A percentile compares a stretch with the other conserved stretches of the same genome.
These are phyloP conservation scores for Tetrastigma voinierianum DNA, from an alignment of 164 flowering plant species.

Conservation along the genomic window DNA sequence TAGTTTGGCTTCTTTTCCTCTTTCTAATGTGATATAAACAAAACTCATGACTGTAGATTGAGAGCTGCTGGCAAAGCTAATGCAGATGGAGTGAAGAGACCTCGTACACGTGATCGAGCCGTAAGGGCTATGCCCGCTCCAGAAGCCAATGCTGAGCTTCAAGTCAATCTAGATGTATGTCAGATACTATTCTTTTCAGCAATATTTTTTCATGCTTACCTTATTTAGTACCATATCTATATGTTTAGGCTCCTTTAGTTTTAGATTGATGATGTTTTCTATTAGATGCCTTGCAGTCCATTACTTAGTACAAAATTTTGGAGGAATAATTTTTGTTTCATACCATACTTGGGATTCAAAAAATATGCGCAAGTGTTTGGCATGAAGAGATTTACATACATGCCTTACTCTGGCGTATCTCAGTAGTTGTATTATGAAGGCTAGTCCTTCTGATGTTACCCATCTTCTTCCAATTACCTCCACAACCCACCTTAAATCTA, in stretches of 20 bases:
- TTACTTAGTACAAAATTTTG: too few relatives aligned
- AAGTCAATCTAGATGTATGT: conserved; percentile 83
- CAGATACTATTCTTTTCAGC: conserved; percentile 17
- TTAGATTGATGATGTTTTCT: neutral
- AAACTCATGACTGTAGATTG: conserved; percentile 37
- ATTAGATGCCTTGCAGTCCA: too few relatives aligned
- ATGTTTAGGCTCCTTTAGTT: neutral
- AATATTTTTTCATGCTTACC: neutral
- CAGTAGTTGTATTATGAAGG: too few relatives aligned
- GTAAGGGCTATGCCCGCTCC: conserved; percentile 74
- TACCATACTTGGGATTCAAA: too few relatives aligned
- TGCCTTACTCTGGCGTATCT: too few relatives aligned
- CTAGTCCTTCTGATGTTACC: too few relatives aligned
- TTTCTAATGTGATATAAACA: neutral
- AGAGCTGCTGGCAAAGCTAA: conserved; percentile 74
- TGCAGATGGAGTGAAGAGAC: conserved; percentile 66
- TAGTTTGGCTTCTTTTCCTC: neutral
- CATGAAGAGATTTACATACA: too few relatives aligned
- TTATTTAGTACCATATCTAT: neutral
- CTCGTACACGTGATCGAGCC: conserved; percentile 63
- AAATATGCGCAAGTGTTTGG: too few relatives aligned
- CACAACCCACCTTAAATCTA: too few relatives aligned
- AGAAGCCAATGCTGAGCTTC: conserved; percentile 86
- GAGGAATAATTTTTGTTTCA: too few relatives aligned
- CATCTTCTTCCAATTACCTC: too few relatives aligned